Conservation (phyloP, 2,329 filamentous ascomycete genomes). For the Calonectria leucothoes region DNA sequence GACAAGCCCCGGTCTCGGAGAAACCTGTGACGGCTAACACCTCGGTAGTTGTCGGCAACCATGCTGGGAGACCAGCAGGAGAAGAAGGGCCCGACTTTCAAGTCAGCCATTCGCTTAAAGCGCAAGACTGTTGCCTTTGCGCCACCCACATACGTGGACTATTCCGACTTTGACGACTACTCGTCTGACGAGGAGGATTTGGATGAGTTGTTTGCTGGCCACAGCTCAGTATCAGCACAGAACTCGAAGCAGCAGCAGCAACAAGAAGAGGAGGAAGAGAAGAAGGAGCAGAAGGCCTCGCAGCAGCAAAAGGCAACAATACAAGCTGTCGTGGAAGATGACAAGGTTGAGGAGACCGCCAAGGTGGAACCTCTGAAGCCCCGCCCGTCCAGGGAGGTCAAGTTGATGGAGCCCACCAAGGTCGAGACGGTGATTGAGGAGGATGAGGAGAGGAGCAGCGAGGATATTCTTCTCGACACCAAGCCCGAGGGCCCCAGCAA, state of each 20-base stretch:
- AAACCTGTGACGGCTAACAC: conserved; percentile 19
- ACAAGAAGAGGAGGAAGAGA: conserved; percentile 42
- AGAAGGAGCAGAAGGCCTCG: conserved; percentile 40
- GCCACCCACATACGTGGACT: conserved; percentile 87
- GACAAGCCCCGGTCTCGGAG: conserved; percentile 44
- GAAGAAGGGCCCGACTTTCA: conserved; percentile 85
- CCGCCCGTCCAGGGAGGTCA: conserved; percentile 54
- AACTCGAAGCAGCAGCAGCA: conserved; percentile 44
- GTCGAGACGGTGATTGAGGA: conserved; percentile 50
- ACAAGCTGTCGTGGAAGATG: conserved; percentile 43
- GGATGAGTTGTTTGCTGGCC: conserved; percentile 56
- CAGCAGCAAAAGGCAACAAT: conserved; percentile 46
- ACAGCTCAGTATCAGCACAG: conserved; percentile 40
- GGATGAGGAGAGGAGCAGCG: conserved; percentile 62
- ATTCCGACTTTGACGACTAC: conserved; percentile 88
- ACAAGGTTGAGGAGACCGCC: conserved; percentile 62
- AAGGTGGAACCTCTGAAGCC: conserved; percentile 68
- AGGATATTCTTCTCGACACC: conserved; percentile 73
- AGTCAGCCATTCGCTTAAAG: conserved; percentile 81
- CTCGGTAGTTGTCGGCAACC: conserved; percentile 65
- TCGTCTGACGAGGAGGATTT: conserved; percentile 78
- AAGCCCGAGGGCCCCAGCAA: conserved; percentile 66
- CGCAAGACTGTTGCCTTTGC: conserved; percentile 90
- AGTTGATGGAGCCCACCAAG: conserved; percentile 46
- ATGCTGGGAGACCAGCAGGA: conserved; percentile 76